A percentile compares a stretch with the other conserved stretches of the same genome.
Evolutionary conservation across 371 early-diverging fungal genomes (phyloP).

Genomic region (Catenaria anguillulae): DNA sequence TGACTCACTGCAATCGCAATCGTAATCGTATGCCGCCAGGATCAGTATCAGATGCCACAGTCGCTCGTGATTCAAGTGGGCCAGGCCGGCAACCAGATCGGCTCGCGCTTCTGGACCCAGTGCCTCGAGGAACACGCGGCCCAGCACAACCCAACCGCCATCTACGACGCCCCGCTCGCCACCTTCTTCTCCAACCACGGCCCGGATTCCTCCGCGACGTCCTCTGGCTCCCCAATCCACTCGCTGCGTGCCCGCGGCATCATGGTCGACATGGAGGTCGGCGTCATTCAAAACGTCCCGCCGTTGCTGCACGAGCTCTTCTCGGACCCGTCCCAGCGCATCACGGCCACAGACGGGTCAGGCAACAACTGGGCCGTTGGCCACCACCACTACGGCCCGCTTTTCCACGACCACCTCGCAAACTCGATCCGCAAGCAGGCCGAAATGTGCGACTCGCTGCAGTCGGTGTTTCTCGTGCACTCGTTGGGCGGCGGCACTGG

Average conservation of each 20-base stretch:
- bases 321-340: constrained; percentile 17
- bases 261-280: constrained; percentile 40
- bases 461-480: constrained; percentile 36
- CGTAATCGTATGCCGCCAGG: too few species aligned
- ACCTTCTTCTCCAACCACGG: constrained; percentile 33
- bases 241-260: constrained; percentile 13
- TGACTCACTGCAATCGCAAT: too few species aligned
- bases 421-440: constrained; percentile 39
- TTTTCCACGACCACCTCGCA: constrained; percentile 25
- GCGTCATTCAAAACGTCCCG: constrained; percentile 22
- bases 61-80: constrained; percentile 39
- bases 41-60: constrained; percentile 28
- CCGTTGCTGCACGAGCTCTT: constrained; percentile 24
- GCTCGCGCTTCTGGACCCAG: constrained; percentile 34
- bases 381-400: constrained; percentile 30
- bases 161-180: constrained; percentile 26
- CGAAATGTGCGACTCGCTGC: constrained; percentile 46
- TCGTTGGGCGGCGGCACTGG: constrained; percentile 63
- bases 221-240: too few species aligned
- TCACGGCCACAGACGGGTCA: constrained; percentile 25
- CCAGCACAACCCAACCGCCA: constrained; percentile 18
- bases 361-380: constrained; percentile 50
- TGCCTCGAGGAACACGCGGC: constrained; percentile 31
- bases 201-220: too few species aligned
- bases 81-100: constrained; percentile 43